Evolutionary conservation across 2,329 filamentous ascomycete genomes (phyloP).

Genomic region (Neopestalotiopsis rosae): DNA sequence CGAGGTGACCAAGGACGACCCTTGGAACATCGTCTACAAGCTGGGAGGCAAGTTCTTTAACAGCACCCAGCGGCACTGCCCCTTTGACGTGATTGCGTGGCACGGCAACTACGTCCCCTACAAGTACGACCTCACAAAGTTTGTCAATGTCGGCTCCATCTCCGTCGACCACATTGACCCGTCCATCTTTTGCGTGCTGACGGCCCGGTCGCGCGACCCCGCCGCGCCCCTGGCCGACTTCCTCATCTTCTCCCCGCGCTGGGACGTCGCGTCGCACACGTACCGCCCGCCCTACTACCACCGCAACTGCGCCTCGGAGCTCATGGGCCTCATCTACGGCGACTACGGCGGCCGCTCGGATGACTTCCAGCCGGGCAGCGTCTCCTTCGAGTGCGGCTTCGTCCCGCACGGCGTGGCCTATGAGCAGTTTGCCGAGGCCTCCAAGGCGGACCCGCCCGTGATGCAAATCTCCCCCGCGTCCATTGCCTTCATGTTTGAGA

Average conservation of each 20-base stretch:
- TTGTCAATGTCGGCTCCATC: conserved; percentile 64
- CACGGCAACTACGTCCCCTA: conserved; percentile 71
- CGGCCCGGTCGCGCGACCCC: conserved; percentile 58
- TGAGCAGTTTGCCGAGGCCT: conserved; percentile 53
- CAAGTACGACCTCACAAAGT: conserved; percentile 61
- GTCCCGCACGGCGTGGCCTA: conserved; percentile 57
- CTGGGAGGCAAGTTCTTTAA: conserved; percentile 65
- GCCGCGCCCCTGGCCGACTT: conserved; percentile 67
- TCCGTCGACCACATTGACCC: conserved; percentile 71
- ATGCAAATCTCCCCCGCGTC: conserved; percentile 51
- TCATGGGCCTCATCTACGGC: conserved; percentile 56
- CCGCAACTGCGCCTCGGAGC: conserved; percentile 61
- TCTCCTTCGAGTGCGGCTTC: conserved; percentile 44
- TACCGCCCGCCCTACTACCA: conserved; percentile 73
- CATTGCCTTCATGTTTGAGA: conserved; percentile 58
- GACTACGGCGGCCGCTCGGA: conserved; percentile 29
- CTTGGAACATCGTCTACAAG: conserved; percentile 65
- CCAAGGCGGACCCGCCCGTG: conserved; percentile 47
- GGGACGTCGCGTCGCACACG: conserved; percentile 66
- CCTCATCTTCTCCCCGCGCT: conserved; percentile 70
- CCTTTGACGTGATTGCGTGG: conserved; percentile 76
- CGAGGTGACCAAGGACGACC: conserved; percentile 55
- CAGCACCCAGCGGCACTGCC: conserved; percentile 66
- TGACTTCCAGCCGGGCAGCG: conserved; percentile 53
- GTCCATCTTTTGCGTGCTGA: conserved; percentile 69